Percentiles rank a stretch among this genome's conserved stretches.
Conservation (phyloP, 352 stramenopile species). For the Pythium coloratum region DNA sequence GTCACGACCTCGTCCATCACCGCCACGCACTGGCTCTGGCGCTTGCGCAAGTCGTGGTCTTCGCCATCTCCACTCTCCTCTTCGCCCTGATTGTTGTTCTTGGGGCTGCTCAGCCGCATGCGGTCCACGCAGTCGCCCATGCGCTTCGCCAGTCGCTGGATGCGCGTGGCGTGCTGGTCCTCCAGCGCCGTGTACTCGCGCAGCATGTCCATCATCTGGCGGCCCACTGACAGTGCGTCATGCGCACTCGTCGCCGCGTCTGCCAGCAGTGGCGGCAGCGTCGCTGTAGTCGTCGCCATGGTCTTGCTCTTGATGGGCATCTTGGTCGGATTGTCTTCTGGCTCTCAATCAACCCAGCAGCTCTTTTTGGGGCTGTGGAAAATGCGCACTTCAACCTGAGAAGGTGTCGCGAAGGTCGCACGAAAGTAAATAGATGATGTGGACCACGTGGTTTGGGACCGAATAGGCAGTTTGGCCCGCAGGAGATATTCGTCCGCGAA, state of each 20-base stretch:
- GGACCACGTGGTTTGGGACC: not conserved
- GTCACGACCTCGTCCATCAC: slow-evolving; percentile 38
- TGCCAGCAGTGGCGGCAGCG: not conserved
- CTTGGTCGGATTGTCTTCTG: not conserved
- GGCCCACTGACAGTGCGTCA: slow-evolving; percentile 24
- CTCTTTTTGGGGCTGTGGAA: slow-evolving; percentile 14
- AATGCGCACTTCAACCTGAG: slow-evolving; percentile 31
- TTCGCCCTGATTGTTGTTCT: not conserved
- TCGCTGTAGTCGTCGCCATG: not conserved
- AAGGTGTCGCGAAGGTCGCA: slow-evolving; percentile 14
- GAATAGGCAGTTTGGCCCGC: not conserved
- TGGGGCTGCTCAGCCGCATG: slow-evolving; percentile 10
- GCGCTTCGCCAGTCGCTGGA: slow-evolving; percentile 22
- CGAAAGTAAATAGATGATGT: not conserved
- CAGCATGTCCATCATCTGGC: slow-evolving; percentile 33
- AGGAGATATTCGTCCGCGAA: slow-evolving; percentile 3
- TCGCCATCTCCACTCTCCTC: not conserved
- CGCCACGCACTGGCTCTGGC: slow-evolving; percentile 26
- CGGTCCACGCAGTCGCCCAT: slow-evolving; percentile 31
- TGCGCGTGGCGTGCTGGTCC: slow-evolving; percentile 25
- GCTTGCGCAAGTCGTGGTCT: slow-evolving; percentile 14
- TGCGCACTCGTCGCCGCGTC: slow-evolving; percentile 20
- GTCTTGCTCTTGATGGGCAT: slow-evolving; percentile 16
- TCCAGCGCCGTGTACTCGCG: slow-evolving; percentile 33
- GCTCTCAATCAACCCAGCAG: slow-evolving; percentile 2